phyloP scores from a whole-genome alignment of 106 monocot genomes.

The Acanthochlamys bracteata region DNA sequence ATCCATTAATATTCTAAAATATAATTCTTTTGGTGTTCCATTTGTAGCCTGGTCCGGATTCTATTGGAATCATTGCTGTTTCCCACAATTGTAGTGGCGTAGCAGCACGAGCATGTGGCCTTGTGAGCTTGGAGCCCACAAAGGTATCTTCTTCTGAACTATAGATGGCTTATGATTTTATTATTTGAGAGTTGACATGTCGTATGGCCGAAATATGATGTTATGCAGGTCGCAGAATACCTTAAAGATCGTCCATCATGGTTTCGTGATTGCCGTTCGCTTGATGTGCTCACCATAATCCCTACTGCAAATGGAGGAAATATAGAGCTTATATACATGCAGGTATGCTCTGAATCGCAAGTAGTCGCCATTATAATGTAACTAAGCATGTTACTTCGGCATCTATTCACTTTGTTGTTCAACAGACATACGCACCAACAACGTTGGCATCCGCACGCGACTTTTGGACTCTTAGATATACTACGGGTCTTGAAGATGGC shows the following conservation, averaged over 20 bases:
- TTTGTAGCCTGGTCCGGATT: constrained; percentile 99
- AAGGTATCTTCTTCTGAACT: constrained; percentile 42
- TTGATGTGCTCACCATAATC: constrained; percentile 68
- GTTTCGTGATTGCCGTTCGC: constrained; percentile 85
- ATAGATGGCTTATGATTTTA: neutral
- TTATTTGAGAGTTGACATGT: neutral
- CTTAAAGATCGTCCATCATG: constrained; percentile 95
- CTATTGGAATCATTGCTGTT: constrained; percentile 99
- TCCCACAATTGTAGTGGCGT: constrained; percentile 94
- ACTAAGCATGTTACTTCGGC: neutral
- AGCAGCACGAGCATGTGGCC: constrained; percentile 97
- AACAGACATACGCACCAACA: constrained; percentile 96
- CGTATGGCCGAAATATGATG: neutral
- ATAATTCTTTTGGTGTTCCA: neutral
- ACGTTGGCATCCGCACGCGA: constrained; percentile 87
- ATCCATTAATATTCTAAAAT: neutral
- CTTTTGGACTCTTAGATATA: constrained; percentile 96
- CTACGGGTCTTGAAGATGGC: constrained; percentile 72
- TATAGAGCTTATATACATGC: constrained; percentile 97
- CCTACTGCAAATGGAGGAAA: constrained; percentile 88
- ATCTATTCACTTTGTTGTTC: neutral
- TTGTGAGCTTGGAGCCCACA: constrained; percentile 96
- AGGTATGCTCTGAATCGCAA: constrained; percentile 27
- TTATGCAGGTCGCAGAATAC: constrained; percentile 74
- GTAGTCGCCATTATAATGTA: too few relatives aligned